Conservation (phyloP, 768 basidiomycete species). For the Agaricus subrufescens region DNA sequence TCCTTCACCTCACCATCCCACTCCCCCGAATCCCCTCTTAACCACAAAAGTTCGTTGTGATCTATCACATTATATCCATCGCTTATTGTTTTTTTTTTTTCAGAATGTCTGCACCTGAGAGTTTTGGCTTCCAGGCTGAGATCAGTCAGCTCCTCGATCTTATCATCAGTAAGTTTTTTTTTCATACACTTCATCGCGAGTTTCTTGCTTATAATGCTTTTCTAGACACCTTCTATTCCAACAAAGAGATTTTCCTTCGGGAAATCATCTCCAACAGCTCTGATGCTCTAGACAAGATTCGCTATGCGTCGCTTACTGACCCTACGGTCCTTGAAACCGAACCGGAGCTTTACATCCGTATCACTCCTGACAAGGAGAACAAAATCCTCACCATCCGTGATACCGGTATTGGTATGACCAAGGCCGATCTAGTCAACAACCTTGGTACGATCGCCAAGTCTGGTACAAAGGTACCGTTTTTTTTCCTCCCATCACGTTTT, state of each 20-base stretch:
- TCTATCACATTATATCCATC: not conserved
- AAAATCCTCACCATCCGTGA: slow-evolving; percentile 89
- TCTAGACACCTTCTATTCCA: slow-evolving; percentile 99
- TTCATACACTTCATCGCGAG: not conserved
- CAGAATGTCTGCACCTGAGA: slow-evolving; percentile 77
- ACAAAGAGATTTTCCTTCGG: slow-evolving; percentile 99
- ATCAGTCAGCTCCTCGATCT: slow-evolving; percentile 98
- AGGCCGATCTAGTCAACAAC: slow-evolving; percentile 99
- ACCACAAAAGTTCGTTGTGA: slow-evolving; percentile 14
- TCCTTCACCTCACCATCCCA: slow-evolving; percentile 19
- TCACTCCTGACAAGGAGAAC: slow-evolving; percentile 94
- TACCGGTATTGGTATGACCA: slow-evolving; percentile 99
- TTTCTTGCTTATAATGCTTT: slow-evolving; percentile 9
- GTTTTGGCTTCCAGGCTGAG: slow-evolving; percentile 98
- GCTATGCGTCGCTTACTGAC: slow-evolving; percentile 94
- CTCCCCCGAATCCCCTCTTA: slow-evolving; percentile 12
- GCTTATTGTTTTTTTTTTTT: slow-evolving; percentile 16
- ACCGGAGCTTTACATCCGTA: slow-evolving; percentile 93
- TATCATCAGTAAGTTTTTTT: slow-evolving; percentile 79
- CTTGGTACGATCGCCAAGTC: slow-evolving; percentile 95
- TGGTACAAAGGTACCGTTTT: slow-evolving; percentile 68
- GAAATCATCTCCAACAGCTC: slow-evolving; percentile 97
- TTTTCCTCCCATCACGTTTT: not conserved
- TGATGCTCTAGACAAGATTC: slow-evolving; percentile 99
- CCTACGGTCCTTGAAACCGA: slow-evolving; percentile 82